These are phyloP conservation scores for Castanospermum australe DNA, from an alignment of 306 rosid species.

Conservation along the genomic window DNA sequence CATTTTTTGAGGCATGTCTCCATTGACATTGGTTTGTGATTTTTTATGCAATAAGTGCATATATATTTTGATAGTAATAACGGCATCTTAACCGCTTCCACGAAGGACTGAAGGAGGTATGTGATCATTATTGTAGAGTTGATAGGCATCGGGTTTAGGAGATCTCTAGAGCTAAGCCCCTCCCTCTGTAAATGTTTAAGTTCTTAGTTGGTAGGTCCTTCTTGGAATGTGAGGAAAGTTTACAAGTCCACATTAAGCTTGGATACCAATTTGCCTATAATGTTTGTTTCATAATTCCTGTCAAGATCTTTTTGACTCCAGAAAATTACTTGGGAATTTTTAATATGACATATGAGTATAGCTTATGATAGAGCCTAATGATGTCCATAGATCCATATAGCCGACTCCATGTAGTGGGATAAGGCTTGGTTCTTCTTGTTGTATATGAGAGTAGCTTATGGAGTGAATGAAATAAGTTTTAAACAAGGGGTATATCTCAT, in stretches of 20 bases:
- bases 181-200: background rate
- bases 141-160: background rate
- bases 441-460: slow-evolving; percentile 8
- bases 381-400: too few species aligned
- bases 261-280: background rate
- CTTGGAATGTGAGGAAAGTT: background rate
- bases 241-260: background rate
- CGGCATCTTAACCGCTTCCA: background rate
- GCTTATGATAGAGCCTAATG: too few species aligned
- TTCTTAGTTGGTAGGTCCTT: background rate
- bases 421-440: too few species aligned
- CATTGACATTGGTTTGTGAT: background rate
- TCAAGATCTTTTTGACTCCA: background rate
- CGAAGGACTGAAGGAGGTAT: background rate
- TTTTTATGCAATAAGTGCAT: background rate
- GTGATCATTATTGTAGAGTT: background rate
- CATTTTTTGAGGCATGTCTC: background rate
- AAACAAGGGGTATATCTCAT: background rate
- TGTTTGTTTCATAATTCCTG: background rate
- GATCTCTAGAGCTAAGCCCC: background rate
- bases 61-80: too few species aligned
- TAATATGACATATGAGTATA: background rate
- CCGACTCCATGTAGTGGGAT: too few species aligned
- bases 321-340: background rate
- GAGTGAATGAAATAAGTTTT: background rate